phyloP scores from a whole-genome alignment of 2,329 filamentous ascomycete genomes.

The Penicillium olsonii region DNA sequence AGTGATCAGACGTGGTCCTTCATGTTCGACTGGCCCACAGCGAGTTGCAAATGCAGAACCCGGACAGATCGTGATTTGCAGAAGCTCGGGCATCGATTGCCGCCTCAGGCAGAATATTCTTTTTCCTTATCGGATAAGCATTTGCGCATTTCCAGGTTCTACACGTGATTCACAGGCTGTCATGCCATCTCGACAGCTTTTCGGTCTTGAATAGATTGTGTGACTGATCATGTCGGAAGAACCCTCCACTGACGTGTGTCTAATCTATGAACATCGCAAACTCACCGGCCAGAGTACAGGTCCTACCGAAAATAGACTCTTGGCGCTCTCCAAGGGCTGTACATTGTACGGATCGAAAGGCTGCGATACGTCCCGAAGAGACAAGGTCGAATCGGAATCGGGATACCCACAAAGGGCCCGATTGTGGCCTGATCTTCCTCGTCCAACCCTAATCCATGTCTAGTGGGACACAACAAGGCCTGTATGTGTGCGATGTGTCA shows the following conservation, averaged over 20 bases:
- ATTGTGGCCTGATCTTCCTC: slow-evolving; percentile 6
- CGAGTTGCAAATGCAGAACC: slow-evolving; percentile 2
- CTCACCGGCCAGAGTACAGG: too few species aligned
- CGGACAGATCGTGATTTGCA: slow-evolving; percentile 4
- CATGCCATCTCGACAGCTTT: neutral
- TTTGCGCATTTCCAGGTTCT: too few species aligned
- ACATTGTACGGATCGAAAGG: too few species aligned
- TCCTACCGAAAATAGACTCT: too few species aligned
- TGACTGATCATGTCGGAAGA: neutral
- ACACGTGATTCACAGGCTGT: neutral
- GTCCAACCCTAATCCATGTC: slow-evolving; percentile 8
- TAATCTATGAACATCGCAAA: too few species aligned
- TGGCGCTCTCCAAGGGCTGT: too few species aligned
- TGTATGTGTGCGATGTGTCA: slow-evolving; percentile 23
- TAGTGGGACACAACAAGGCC: slow-evolving; percentile 27
- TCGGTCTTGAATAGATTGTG: neutral
- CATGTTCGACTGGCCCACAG: slow-evolving; percentile 18
- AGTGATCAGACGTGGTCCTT: slow-evolving; percentile 11
- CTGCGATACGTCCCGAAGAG: slow-evolving; percentile 23
- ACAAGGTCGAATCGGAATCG: slow-evolving; percentile 16
- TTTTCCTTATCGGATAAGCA: neutral
- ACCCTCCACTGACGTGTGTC: too few species aligned
- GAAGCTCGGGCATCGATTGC: slow-evolving; percentile 7
- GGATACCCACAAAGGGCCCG: neutral
- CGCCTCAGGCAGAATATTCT: slow-evolving; percentile 9